Conservation (phyloP, 805 yeast genomes). For the Groenewaldozyma salmanticensis region DNA sequence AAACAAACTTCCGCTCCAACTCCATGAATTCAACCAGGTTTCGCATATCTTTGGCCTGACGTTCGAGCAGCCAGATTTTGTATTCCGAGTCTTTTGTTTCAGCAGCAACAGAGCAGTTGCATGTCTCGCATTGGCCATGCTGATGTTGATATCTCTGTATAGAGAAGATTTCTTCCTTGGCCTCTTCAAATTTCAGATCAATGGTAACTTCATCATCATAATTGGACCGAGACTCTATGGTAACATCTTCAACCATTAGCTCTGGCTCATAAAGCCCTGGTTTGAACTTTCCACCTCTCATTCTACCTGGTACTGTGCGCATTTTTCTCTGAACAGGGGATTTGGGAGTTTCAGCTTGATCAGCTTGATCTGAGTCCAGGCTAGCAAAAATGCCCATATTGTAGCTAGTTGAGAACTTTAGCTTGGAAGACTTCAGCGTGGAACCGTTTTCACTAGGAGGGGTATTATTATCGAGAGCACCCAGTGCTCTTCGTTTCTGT, state of each 20-base stretch:
- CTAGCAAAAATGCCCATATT: not conserved
- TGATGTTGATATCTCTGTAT: not conserved
- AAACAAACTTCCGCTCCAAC: slow-evolving; percentile 13
- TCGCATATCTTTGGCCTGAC: slow-evolving; percentile 8
- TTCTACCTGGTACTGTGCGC: not conserved
- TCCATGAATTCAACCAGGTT: slow-evolving; percentile 15
- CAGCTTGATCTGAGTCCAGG: not conserved
- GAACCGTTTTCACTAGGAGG: too few species aligned
- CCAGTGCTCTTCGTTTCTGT: slow-evolving; percentile 8
- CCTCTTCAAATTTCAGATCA: not conserved
- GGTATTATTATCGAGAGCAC: not conserved
- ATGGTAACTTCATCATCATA: not conserved
- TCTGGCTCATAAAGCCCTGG: not conserved
- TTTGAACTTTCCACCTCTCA: not conserved
- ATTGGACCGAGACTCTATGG: not conserved
- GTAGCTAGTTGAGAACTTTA: not conserved
- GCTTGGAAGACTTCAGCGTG: too few species aligned
- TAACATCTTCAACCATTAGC: not conserved
- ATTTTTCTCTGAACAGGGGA: not conserved
- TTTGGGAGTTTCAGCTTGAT: not conserved
- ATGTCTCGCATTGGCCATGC: not conserved
- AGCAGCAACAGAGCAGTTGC: not conserved
- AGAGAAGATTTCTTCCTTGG: not conserved
- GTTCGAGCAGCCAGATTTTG: slow-evolving; percentile 9
- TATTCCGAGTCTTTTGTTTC: not conserved